Percentiles rank a stretch among this genome's conserved stretches.
phyloP scores from a whole-genome alignment of 2,329 filamentous ascomycete genomes.

The Colletotrichum plurivorum region DNA sequence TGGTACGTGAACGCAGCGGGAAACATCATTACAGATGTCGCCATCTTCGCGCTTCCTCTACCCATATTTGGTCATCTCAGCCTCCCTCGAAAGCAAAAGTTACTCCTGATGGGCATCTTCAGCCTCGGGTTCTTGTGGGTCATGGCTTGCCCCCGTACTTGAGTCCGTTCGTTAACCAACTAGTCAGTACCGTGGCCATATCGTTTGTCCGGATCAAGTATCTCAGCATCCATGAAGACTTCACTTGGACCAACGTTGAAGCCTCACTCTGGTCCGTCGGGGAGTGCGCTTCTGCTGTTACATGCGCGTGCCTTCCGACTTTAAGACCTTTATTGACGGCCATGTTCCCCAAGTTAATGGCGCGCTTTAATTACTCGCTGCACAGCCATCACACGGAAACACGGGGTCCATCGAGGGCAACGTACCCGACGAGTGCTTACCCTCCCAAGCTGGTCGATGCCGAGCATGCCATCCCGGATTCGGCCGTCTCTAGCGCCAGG shows the following conservation, averaged over 20 bases:
- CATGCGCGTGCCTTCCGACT: conserved; percentile 44
- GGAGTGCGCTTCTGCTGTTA: conserved; percentile 44
- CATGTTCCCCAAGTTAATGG: conserved; percentile 30
- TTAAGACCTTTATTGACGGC: conserved; percentile 43
- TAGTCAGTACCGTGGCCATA: conserved; percentile 43
- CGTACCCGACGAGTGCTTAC: conserved; percentile 18
- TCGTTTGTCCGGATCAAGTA: conserved; percentile 44
- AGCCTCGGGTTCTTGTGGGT: conserved; percentile 48
- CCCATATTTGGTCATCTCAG: conserved; percentile 45
- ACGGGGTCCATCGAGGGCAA: not conserved
- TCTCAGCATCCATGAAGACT: conserved; percentile 40
- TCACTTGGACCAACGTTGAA: conserved; percentile 44
- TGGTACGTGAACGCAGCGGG: conserved; percentile 47
- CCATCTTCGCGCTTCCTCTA: conserved; percentile 46
- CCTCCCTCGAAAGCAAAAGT: conserved; percentile 43
- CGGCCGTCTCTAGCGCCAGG: conserved; percentile 17
- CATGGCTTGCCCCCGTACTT: not conserved
- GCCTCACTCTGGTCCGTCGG: conserved; percentile 44
- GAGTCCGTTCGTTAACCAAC: not conserved
- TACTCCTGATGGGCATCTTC: conserved; percentile 46
- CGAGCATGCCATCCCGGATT: conserved; percentile 15
- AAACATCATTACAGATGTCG: conserved; percentile 47
- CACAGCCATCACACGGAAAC: conserved; percentile 31
- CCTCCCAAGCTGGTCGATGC: conserved; percentile 12
- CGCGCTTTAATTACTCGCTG: conserved; percentile 30